Evolutionary conservation across 2,329 filamentous ascomycete genomes (phyloP), one percentile per base, ranked within the genome.

Genomic region (Aureobasidium sp.): DNA sequence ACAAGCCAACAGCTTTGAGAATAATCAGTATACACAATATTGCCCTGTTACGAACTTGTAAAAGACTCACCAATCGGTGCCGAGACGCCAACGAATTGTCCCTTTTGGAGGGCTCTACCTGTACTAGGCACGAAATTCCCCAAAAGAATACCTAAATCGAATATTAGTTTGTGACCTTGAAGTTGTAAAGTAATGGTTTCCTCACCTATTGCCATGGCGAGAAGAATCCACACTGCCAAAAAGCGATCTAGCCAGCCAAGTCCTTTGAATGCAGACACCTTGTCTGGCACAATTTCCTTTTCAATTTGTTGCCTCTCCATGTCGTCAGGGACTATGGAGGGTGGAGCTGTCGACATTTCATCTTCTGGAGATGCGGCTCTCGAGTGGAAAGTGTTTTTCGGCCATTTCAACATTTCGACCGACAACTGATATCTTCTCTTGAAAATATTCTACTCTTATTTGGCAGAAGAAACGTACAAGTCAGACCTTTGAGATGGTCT

Each of bases 81-180:
- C 1, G 84, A 87, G 0, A 89, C 85, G 0, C 85, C 85, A 0
- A 89, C 87, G 67, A 93, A 91, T 30, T 83, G 82, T 6, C 89
- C 89, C 67, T 80, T 83, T 64, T 92, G 82, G 14, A 94, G 72
- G 0, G 85, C 81, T 0, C 80, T 80, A 0, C 82, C 85, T 1
- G 83, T 83, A 27, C 76, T 77, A 0, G 83, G 81, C 1, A 89
- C 87, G 63, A 91, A 89, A 72, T 92, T 92, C 6, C 88, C 89
- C 0, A 93, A 75, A 1, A 92, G 75, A 47, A 94, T 86, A 3
- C 90, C 89, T 58, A 10, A 16, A 25, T 36, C 6, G 32, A 16
- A 48, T 13, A 27, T 51, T 14, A 51, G 32, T 25, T 16, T 25
- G 11, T 29, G 3, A 37, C n/a, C 11, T 27, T n/a, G 3, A 13